Evolutionary conservation across 2,329 filamentous ascomycete genomes (phyloP).

Genomic region (Venturia pyrina): DNA sequence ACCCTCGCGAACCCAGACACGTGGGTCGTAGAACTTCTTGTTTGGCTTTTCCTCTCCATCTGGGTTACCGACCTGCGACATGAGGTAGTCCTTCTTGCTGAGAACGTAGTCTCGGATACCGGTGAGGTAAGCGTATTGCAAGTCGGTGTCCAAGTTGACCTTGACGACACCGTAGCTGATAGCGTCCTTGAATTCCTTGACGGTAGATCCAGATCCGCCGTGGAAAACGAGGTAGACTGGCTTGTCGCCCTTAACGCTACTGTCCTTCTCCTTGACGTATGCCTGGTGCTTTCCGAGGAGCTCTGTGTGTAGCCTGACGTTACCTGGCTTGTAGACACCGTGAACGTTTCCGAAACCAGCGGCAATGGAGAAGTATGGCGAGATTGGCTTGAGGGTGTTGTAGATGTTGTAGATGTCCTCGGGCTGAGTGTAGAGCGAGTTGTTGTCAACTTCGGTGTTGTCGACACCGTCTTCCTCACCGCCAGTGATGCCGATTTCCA

Average conservation of each 20-base stretch:
- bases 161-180: conserved; percentile 95
- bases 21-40: conserved; percentile 78
- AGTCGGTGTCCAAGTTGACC: conserved; percentile 97
- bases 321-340: conserved; percentile 95
- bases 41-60: conserved; percentile 96
- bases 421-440: conserved; percentile 89
- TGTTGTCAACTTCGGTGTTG: conserved; percentile 97
- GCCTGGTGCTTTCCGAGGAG: conserved; percentile 94
- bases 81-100: conserved; percentile 91
- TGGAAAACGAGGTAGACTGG: conserved; percentile 99
- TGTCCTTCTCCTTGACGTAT: conserved; percentile 69
- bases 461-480: conserved; percentile 98
- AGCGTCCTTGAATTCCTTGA: conserved; percentile 81
- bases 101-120: conserved; percentile 93
- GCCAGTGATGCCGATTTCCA: conserved; percentile 75
- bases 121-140: conserved; percentile 87
- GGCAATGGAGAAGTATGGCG: conserved; percentile 91
- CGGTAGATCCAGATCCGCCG: conserved; percentile 85
- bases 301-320: conserved; percentile 93
- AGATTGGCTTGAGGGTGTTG: conserved; percentile 75
- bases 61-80: conserved; percentile 82
- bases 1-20: conserved; percentile 92
- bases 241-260: conserved; percentile 63
- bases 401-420: conserved; percentile 92
- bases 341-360: conserved; percentile 98